Conservation (phyloP, 768 basidiomycete genomes). For the Cubamyces sp. region DNA sequence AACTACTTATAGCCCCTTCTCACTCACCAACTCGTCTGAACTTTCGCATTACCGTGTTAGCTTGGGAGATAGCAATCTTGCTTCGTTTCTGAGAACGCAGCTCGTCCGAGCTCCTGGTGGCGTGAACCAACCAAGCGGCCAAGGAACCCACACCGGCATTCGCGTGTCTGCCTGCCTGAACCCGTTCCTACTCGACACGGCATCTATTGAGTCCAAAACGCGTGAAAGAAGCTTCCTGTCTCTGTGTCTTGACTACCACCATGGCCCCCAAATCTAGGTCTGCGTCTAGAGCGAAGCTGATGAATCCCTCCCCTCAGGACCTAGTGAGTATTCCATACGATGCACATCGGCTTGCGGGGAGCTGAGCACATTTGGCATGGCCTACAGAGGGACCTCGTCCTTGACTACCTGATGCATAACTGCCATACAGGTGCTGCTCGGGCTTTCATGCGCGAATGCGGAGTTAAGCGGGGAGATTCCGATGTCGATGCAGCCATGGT, state of each 20-base stretch:
- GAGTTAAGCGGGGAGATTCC: slow-evolving; percentile 62
- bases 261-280: slow-evolving; percentile 16
- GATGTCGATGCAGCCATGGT: slow-evolving; percentile 68
- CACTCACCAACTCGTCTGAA: not conserved
- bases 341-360: not conserved
- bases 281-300: slow-evolving; percentile 1
- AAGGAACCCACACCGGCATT: not conserved
- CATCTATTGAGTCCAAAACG: not conserved
- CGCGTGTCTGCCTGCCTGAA: slow-evolving; percentile 2
- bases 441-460: slow-evolving; percentile 67
- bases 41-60: not conserved
- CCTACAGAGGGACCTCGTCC: slow-evolving; percentile 64
- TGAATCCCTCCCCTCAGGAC: slow-evolving; percentile 24
- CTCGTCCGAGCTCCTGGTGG: slow-evolving; percentile 1
- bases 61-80: not conserved
- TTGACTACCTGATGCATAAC: slow-evolving; percentile 78
- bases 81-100: not conserved
- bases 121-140: slow-evolving; percentile 2
- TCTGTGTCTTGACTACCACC: not conserved
- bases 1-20: not conserved
- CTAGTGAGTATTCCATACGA: slow-evolving; percentile 9
- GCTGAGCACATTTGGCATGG: slow-evolving; percentile 23
- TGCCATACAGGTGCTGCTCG: slow-evolving; percentile 74
- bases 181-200: not conserved
- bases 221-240: not conserved